Conservation (phyloP, 495 filamentous ascomycete genomes). For the Wilcoxina mikolae region DNA sequence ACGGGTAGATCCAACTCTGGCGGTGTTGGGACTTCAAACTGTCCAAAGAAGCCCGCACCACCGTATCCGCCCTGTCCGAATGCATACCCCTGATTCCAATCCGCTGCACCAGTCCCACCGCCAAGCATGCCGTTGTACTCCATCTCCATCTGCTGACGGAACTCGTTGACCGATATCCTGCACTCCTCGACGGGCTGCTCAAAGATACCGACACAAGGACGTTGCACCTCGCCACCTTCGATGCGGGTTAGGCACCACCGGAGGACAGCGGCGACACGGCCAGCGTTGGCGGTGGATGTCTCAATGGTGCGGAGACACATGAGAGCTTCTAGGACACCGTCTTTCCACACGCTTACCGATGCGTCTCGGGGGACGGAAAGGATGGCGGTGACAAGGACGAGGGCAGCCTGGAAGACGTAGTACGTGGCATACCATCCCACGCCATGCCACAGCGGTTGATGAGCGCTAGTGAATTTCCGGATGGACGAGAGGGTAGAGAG, state of each 20-base stretch:
- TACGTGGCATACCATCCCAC: conserved; percentile 30
- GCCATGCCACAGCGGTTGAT: conserved; percentile 15
- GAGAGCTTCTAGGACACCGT: conserved; percentile 1
- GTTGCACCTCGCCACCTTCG: conserved; percentile 1
- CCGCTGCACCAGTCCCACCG: not conserved
- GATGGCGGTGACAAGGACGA: conserved; percentile 27
- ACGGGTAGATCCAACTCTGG: not conserved
- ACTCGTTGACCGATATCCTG: not conserved
- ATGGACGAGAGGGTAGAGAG: conserved; percentile 23
- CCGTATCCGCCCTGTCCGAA: not conserved
- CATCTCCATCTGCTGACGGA: conserved; percentile 7
- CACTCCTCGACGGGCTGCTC: conserved; percentile 1
- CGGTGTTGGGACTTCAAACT: conserved; percentile 1
- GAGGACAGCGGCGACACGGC: not conserved
- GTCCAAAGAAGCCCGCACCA: not conserved
- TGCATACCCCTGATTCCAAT: not conserved
- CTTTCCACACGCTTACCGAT: conserved; percentile 1
- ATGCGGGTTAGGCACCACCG: conserved; percentile 3
- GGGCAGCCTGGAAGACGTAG: conserved; percentile 30
- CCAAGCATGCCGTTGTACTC: conserved; percentile 2
- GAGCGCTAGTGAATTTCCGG: conserved; percentile 18
- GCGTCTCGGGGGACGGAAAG: conserved; percentile 3
- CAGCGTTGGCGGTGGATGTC: not conserved
- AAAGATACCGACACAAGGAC: not conserved
- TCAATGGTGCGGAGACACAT: not conserved